These are phyloP conservation scores for Sanghuangporus baumii DNA, from an alignment of 1,284 basidiomycete genomes.

Conservation along the genomic window DNA sequence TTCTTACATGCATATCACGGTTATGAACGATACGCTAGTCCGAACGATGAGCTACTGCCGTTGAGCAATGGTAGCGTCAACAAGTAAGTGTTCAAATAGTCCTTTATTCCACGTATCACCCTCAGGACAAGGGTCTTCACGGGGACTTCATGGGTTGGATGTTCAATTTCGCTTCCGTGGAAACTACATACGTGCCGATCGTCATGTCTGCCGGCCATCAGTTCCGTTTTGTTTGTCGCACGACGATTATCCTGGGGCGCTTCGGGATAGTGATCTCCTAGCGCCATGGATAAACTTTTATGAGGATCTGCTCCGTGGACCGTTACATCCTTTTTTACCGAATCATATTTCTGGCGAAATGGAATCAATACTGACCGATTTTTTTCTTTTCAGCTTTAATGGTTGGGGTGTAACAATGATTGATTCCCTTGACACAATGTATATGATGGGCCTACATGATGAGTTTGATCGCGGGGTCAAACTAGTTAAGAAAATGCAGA, in stretches of 20 bases:
- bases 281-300: no score
- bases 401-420: slow-evolving; percentile 78
- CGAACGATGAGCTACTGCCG: slow-evolving; percentile 52
- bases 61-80: slow-evolving; percentile 31
- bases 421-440: slow-evolving; percentile 73
- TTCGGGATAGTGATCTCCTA: no score
- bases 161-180: no score
- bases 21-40: slow-evolving; percentile 48
- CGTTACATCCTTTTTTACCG: background rate
- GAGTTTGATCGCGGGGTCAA: slow-evolving; percentile 63
- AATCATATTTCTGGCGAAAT: background rate
- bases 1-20: slow-evolving; percentile 51
- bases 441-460: slow-evolving; percentile 60
- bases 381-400: slow-evolving; percentile 41
- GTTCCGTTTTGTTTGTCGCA: no score
- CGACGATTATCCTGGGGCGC: no score
- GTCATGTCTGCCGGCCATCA: no score
- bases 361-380: background rate
- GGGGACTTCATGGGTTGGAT: background rate
- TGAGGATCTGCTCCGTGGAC: no score
- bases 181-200: no score
- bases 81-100: slow-evolving; percentile 23
- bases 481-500: slow-evolving; percentile 55
- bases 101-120: background rate
- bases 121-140: background rate